A percentile compares a stretch with the other conserved stretches of the same genome.
Evolutionary conservation across 2,329 filamentous ascomycete genomes (phyloP).

Genomic region (Neocucurbitaria cava): DNA sequence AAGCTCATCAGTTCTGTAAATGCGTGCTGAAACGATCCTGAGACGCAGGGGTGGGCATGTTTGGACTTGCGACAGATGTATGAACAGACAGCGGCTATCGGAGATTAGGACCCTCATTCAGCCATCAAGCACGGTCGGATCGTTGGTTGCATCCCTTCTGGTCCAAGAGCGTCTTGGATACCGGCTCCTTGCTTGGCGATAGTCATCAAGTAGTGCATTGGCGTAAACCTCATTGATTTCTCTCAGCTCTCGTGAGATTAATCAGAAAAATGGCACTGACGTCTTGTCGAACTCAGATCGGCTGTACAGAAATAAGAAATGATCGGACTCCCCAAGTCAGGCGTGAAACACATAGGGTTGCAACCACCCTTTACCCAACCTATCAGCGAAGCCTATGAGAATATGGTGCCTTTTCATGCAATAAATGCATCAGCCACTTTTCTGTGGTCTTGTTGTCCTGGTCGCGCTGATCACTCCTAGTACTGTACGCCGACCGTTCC

Average conservation of each 20-base stretch:
- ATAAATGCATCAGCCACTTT: slow-evolving; percentile 23
- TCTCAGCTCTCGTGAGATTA: background rate
- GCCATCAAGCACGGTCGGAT: background rate
- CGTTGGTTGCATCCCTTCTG: background rate
- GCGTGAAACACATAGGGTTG: slow-evolving; percentile 5
- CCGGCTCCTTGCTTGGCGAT: background rate
- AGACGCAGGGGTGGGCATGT: slow-evolving; percentile 35
- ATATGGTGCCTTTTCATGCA: slow-evolving; percentile 17
- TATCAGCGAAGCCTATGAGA: slow-evolving; percentile 6
- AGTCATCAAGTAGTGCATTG: background rate
- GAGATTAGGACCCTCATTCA: background rate
- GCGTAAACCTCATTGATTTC: background rate
- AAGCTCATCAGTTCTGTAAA: too few species aligned
- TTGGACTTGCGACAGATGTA: slow-evolving; percentile 27
- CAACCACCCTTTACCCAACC: slow-evolving; percentile 2
- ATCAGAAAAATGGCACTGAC: background rate
- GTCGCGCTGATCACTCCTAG: too few species aligned
- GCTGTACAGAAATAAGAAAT: background rate
- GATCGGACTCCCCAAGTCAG: background rate
- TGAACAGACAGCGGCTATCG: slow-evolving; percentile 18
- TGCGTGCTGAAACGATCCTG: slow-evolving; percentile 41
- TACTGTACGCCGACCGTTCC: background rate
- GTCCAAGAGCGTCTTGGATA: background rate
- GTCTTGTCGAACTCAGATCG: background rate
- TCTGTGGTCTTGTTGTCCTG: background rate